These are phyloP conservation scores for Pestalotiopsis sp. DNA, from an alignment of 2,329 filamentous ascomycete genomes.

Conservation along the genomic window DNA sequence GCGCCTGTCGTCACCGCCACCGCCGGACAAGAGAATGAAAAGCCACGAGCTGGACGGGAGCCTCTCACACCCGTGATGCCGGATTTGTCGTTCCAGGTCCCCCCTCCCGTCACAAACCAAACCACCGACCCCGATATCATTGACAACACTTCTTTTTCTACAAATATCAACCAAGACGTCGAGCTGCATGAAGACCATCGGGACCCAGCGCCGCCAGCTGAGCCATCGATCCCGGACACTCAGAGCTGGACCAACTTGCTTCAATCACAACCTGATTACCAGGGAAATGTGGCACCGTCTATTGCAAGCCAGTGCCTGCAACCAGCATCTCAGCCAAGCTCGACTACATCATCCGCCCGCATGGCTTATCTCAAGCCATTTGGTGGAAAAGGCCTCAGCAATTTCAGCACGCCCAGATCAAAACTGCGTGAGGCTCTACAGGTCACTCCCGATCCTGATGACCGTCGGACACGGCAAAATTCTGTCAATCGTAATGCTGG, in stretches of 20 bases:
- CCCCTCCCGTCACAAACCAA: conserved; percentile 34
- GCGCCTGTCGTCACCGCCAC: conserved; percentile 25
- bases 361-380: conserved; percentile 57
- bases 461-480: conserved; percentile 21
- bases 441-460: conserved; percentile 28
- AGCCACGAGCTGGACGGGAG: conserved; percentile 48
- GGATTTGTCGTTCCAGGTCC: conserved; percentile 47
- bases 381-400: conserved; percentile 57
- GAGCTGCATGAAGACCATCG: conserved; percentile 24
- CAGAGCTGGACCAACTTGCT: conserved; percentile 51
- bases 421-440: conserved; percentile 35
- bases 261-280: conserved; percentile 39
- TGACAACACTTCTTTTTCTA: conserved; percentile 37
- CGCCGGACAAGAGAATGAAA: conserved; percentile 56
- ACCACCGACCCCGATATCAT: conserved; percentile 46
- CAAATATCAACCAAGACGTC: conserved; percentile 31
- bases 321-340: conserved; percentile 54
- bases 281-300: conserved; percentile 40
- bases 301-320: conserved; percentile 54
- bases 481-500: conserved; percentile 21
- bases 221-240: conserved; percentile 58
- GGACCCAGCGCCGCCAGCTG: conserved; percentile 30
- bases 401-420: conserved; percentile 46
- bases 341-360: conserved; percentile 53
- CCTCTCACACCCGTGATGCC: conserved; percentile 52